Evolutionary conservation across 768 basidiomycete genomes (phyloP).

Genomic region (Collybia mongolica): DNA sequence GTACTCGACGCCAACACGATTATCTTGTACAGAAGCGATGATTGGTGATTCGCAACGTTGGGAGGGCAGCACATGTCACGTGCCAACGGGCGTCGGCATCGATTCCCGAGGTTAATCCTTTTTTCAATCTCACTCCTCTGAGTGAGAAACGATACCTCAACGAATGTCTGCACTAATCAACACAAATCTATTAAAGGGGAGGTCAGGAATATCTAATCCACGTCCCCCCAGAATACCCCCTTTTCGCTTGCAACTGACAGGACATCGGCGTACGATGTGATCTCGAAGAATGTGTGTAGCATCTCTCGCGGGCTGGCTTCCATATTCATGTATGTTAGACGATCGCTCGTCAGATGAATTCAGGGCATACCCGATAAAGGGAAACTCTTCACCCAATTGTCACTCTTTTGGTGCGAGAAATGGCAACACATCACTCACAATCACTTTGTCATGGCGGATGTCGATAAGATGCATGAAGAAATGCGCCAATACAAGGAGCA

Average conservation of each 20-base stretch:
- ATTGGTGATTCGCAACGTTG: no score
- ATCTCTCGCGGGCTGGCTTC: slow-evolving; percentile 28
- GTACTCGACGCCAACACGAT: no score
- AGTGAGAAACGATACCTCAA: no score
- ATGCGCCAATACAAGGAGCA: slow-evolving; percentile 72
- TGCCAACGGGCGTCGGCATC: no score
- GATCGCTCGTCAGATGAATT: slow-evolving; percentile 1
- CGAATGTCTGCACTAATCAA: slow-evolving; percentile 40
- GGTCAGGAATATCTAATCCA: slow-evolving; percentile 92
- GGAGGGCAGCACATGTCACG: no score
- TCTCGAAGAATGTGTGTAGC: slow-evolving; percentile 75
- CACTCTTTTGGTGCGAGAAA: slow-evolving; percentile 93
- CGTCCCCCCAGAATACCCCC: slow-evolving; percentile 66
- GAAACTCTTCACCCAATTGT: slow-evolving; percentile 83
- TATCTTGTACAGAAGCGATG: no score
- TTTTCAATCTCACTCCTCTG: no score
- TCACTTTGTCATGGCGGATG: slow-evolving; percentile 78
- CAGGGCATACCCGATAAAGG: slow-evolving; percentile 97
- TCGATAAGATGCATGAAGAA: slow-evolving; percentile 82
- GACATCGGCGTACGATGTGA: slow-evolving; percentile 95
- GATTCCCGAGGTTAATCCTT: no score
- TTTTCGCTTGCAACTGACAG: slow-evolving; percentile 95
- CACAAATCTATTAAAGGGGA: slow-evolving; percentile 79
- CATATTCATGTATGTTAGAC: not conserved
- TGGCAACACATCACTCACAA: slow-evolving; percentile 80